Conservation (phyloP, 768 basidiomycete genomes). For the Hortiboletus campestris region DNA sequence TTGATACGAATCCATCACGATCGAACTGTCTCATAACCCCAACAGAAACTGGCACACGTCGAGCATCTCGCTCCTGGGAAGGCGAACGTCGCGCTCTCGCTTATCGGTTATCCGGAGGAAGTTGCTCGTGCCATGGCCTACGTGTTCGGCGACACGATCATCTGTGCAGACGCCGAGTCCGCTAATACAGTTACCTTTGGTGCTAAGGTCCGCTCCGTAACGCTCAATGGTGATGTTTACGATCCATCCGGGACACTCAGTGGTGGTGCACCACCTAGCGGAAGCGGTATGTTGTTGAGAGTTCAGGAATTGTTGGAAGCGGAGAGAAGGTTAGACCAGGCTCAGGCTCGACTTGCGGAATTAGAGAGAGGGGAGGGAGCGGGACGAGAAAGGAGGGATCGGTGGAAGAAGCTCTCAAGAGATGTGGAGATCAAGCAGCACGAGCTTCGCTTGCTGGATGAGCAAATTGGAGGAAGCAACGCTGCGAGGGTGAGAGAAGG, state of each 20-base stretch:
- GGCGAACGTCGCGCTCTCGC: conserved; percentile 82
- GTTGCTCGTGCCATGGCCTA: conserved; percentile 87
- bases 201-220: conserved; percentile 73
- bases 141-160: conserved; percentile 90
- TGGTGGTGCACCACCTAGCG: conserved; percentile 83
- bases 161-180: conserved; percentile 84
- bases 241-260: conserved; percentile 93
- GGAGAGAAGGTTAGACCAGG: conserved; percentile 56
- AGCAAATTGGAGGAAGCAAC: conserved; percentile 86
- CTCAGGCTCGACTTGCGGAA: conserved; percentile 43
- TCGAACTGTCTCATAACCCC: background rate
- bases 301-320: conserved; percentile 79
- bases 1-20: background rate
- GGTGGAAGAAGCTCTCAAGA: conserved; percentile 57
- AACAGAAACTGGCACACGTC: conserved; percentile 75
- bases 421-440: conserved; percentile 91
- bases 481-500: conserved; percentile 69
- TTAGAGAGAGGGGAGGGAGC: conserved; percentile 57
- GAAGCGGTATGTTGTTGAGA: conserved; percentile 70
- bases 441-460: conserved; percentile 75
- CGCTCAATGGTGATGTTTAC: conserved; percentile 92
- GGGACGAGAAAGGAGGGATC: conserved; percentile 51
- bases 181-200: conserved; percentile 89
- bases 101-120: conserved; percentile 79
- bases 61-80: conserved; percentile 72